A percentile compares a stretch with the other conserved stretches of the same genome.
phyloP scores from a whole-genome alignment of 2,329 filamentous ascomycete species.

The Phyllosticta ampelicida region DNA sequence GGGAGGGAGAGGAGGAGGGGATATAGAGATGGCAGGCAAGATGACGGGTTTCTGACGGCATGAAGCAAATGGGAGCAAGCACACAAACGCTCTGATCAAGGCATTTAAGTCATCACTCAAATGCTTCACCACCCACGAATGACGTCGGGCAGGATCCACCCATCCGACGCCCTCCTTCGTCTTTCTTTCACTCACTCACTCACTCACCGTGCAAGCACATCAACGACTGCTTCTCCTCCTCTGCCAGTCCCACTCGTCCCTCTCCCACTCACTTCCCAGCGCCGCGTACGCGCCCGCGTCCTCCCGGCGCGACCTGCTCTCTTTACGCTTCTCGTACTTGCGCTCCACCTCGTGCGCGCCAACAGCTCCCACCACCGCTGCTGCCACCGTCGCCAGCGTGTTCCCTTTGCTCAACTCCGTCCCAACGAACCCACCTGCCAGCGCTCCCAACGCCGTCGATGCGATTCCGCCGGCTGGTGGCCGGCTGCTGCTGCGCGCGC shows the following conservation, averaged over 20 bases:
- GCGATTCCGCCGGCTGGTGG: conserved; percentile 3
- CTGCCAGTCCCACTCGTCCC: neutral
- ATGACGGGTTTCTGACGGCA: no score
- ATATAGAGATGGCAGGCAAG: no score
- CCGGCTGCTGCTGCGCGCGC: neutral
- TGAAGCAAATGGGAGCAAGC: no score
- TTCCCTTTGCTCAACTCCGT: conserved; percentile 18
- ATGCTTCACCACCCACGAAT: no score
- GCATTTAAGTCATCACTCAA: no score
- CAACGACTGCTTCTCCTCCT: neutral
- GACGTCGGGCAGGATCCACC: no score
- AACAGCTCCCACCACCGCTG: conserved; percentile 26
- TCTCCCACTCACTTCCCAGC: neutral
- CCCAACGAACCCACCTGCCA: conserved; percentile 24
- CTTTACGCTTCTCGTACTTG: conserved; percentile 15
- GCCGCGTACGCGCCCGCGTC: neutral
- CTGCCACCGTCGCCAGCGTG: conserved; percentile 22
- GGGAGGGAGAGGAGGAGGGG: no score
- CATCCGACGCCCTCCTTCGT: no score
- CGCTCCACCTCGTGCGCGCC: conserved; percentile 21
- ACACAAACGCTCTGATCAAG: no score
- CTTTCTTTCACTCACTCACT: no score
- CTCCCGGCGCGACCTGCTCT: neutral
- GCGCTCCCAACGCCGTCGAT: conserved; percentile 20
- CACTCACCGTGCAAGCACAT: neutral